Base-by-base conservation (phyloP, 148 eudicot species). In the Nyssa sinensis region DNA sequence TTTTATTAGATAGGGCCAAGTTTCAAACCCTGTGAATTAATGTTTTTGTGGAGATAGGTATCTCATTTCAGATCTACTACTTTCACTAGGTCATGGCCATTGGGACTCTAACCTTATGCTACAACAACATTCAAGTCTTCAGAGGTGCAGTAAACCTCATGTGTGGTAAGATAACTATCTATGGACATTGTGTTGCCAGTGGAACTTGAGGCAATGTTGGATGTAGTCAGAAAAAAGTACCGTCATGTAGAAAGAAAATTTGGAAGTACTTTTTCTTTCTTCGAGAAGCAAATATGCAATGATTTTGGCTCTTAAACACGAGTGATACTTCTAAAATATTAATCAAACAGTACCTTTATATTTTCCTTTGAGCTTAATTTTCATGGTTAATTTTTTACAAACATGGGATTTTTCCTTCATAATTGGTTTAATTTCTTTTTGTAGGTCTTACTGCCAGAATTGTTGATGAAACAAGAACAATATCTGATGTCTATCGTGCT, bases 401-500 rank as follows among this genome's bases (percentile, higher is more conserved):
- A 24, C n/a, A 25, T 44, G 31, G 24, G 14, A 27, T 60, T 29
- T 28, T 49, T 49, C 53, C 41, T 1, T 34, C 34, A n/a, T n/a
- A n/a, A n/a, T n/a, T n/a, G n/a, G n/a, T n/a, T n/a, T n/a, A n/a
- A 17, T 64, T 72, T 41, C 28, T 23, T 29, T 10, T 72, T 59
- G 34, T 55, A 85, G 88, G 88, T 64, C 81, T 85, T 75, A 79
- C 85, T 68, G 88, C 88, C 29, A 67, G 78, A 64, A 75, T 85
- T 24, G 74, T 82, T 59, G 83, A 82, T 55, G 73, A 63, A 68
- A 82, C 88, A 33, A 69, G 74, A 44, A 77, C 88, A 31, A 85
- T 85, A 81, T 75, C 88, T 71, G 88, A 85, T 69, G 88, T 85
- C 68, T 85, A 82, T 60, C 85, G 88, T 14, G 83, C 85, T 29